A percentile compares a stretch with the other conserved stretches of the same genome.
These are phyloP conservation scores for Protostelium mycophagum DNA, from an alignment of 78 protist species.

Conservation along the genomic window DNA sequence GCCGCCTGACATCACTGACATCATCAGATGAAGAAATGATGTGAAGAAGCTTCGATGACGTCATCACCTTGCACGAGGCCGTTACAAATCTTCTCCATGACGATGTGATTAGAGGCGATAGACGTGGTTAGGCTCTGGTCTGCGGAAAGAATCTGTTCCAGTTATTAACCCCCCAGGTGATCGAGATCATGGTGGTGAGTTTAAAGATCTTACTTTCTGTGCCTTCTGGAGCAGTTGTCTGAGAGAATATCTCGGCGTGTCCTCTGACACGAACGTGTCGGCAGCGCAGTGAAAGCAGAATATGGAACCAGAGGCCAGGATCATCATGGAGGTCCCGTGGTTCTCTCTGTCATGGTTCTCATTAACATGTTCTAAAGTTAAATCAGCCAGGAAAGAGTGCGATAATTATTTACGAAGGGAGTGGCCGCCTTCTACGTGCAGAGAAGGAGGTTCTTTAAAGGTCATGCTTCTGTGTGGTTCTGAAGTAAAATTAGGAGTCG, in stretches of 20 bases:
- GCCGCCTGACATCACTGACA: background rate
- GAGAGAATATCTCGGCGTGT: background rate
- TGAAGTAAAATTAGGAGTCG: too few relatives aligned
- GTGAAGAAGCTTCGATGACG: background rate
- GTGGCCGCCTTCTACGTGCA: too few relatives aligned
- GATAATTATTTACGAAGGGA: too few relatives aligned
- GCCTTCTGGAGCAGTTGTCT: background rate
- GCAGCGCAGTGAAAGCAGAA: background rate
- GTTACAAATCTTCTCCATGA: background rate
- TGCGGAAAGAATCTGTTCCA: background rate
- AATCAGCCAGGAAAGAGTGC: too few relatives aligned
- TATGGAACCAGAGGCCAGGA: background rate
- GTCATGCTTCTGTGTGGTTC: too few relatives aligned
- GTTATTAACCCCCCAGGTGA: background rate
- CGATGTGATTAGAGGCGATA: background rate
- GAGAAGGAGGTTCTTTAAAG: too few relatives aligned
- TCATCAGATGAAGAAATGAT: background rate
- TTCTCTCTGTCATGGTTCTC: background rate
- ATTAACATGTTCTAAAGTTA: background rate
- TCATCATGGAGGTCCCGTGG: background rate
- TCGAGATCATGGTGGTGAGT: background rate
- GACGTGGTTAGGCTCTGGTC: background rate
- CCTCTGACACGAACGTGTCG: background rate
- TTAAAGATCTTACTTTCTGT: background rate
- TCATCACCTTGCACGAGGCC: background rate